Percentiles rank a stretch among this genome's conserved stretches.
Evolutionary conservation across 768 basidiomycete genomes (phyloP).

Genomic region (Naematelia aurantialba): DNA sequence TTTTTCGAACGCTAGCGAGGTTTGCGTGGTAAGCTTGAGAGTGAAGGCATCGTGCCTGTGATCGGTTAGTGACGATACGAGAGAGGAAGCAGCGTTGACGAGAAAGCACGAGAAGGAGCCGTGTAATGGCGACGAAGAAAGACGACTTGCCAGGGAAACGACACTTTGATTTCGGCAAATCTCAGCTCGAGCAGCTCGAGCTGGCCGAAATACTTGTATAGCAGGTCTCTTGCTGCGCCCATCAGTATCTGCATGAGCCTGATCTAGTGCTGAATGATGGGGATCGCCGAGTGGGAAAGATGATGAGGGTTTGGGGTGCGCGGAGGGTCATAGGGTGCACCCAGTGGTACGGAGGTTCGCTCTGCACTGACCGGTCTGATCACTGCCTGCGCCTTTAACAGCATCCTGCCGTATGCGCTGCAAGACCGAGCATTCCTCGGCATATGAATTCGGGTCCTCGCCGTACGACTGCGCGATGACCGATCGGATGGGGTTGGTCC

Average conservation of each 20-base stretch:
- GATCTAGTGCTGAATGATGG: slow-evolving; percentile 6
- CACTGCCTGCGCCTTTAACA: slow-evolving; percentile 91
- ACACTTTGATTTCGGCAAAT: slow-evolving; percentile 92
- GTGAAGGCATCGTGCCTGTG: slow-evolving; percentile 87
- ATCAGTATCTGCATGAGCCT: too few relatives aligned
- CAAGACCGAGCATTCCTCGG: slow-evolving; percentile 74
- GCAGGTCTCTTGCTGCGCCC: slow-evolving; percentile 71
- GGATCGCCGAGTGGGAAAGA: not conserved
- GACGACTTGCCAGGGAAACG: slow-evolving; percentile 69
- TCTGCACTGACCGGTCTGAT: slow-evolving; percentile 75
- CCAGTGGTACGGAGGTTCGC: too few relatives aligned
- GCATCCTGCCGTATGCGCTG: slow-evolving; percentile 94
- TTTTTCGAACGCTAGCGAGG: slow-evolving; percentile 96
- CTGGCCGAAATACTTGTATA: slow-evolving; percentile 99
- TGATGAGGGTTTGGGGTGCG: too few relatives aligned
- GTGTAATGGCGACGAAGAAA: too few relatives aligned
- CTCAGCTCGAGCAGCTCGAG: slow-evolving; percentile 93
- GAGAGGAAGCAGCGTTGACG: not conserved
- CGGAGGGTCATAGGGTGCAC: too few relatives aligned
- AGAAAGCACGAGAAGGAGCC: not conserved
- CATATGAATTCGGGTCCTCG: slow-evolving; percentile 84
- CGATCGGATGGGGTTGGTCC: slow-evolving; percentile 79
- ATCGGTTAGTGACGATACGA: not conserved
- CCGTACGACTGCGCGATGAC: slow-evolving; percentile 89
- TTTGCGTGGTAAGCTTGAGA: slow-evolving; percentile 85